Evolutionary conservation across 2,329 filamentous ascomycete species (phyloP).

Genomic region (Colletotrichum spinosum): DNA sequence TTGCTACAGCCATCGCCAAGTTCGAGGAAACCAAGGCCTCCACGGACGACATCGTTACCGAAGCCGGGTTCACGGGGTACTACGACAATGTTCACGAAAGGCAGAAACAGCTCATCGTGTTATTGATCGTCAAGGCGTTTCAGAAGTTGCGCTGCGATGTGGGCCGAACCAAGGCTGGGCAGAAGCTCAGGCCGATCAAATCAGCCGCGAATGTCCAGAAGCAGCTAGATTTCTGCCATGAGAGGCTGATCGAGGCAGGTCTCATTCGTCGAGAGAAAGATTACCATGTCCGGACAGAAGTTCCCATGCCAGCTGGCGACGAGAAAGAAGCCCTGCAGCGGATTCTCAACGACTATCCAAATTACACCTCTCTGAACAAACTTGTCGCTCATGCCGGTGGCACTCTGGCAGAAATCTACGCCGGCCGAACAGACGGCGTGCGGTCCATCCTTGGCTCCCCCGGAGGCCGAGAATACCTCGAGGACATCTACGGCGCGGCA

Average conservation of each 20-base stretch:
- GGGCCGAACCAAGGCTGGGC: slow-evolving; percentile 7
- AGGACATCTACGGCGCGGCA: slow-evolving; percentile 23
- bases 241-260: slow-evolving; percentile 10
- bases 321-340: slow-evolving; percentile 5
- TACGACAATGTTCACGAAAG: slow-evolving; percentile 16
- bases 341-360: slow-evolving; percentile 15
- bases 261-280: slow-evolving; percentile 14
- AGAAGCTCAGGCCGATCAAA: slow-evolving; percentile 18
- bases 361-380: slow-evolving; percentile 15
- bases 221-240: slow-evolving; percentile 23
- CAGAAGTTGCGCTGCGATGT: slow-evolving; percentile 25
- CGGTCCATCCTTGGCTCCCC: slow-evolving; percentile 22
- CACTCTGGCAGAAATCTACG: slow-evolving; percentile 18
- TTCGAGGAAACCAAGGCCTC: slow-evolving; percentile 1
- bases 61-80: slow-evolving; percentile 20
- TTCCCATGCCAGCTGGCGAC: background rate
- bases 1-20: background rate
- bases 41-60: slow-evolving; percentile 17
- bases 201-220: slow-evolving; percentile 1
- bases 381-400: slow-evolving; percentile 12
- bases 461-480: slow-evolving; percentile 22
- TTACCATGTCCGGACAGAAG: background rate
- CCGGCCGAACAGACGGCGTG: slow-evolving; percentile 16
- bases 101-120: slow-evolving; percentile 7
- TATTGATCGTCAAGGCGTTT: slow-evolving; percentile 13